Evolutionary conservation across 805 yeast species (phyloP).

Genomic region (Myxozyma nipponensis): DNA sequence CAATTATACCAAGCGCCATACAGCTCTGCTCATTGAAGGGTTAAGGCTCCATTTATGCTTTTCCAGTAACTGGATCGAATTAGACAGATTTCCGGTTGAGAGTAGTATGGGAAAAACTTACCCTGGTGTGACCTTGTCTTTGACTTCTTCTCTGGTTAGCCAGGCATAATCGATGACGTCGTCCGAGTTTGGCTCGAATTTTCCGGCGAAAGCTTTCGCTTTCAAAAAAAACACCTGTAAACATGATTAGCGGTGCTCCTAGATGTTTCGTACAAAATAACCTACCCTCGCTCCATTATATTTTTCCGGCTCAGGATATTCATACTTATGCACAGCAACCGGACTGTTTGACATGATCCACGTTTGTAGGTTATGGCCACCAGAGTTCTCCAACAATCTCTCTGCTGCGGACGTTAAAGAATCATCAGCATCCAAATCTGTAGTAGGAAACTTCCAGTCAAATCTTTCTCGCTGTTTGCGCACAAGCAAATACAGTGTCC

Average conservation of each 20-base stretch:
- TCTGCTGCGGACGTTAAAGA: constrained; percentile 73
- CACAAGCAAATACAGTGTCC: constrained; percentile 74
- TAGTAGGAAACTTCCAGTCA: constrained; percentile 80
- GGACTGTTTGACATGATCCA: constrained; percentile 93
- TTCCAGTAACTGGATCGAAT: not conserved
- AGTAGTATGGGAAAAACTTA: constrained; percentile 37
- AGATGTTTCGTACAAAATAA: not conserved
- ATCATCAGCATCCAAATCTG: constrained; percentile 45
- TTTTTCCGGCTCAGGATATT: constrained; percentile 24
- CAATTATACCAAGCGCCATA: not conserved
- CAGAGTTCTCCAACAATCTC: constrained; percentile 62
- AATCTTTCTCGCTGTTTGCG: constrained; percentile 37
- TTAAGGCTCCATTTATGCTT: not conserved
- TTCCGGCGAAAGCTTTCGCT: constrained; percentile 84
- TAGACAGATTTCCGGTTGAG: not conserved
- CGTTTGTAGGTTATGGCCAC: constrained; percentile 73
- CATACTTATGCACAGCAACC: constrained; percentile 58
- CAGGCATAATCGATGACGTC: constrained; percentile 59
- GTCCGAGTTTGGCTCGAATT: constrained; percentile 48
- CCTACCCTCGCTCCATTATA: constrained; percentile 16
- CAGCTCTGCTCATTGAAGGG: not conserved
- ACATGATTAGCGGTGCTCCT: not conserved
- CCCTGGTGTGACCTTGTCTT: constrained; percentile 46
- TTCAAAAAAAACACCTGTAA: constrained; percentile 69
- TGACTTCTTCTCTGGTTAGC: constrained; percentile 79